Evolutionary conservation across 768 basidiomycete species (phyloP).

Genomic region (Mycena filopes): DNA sequence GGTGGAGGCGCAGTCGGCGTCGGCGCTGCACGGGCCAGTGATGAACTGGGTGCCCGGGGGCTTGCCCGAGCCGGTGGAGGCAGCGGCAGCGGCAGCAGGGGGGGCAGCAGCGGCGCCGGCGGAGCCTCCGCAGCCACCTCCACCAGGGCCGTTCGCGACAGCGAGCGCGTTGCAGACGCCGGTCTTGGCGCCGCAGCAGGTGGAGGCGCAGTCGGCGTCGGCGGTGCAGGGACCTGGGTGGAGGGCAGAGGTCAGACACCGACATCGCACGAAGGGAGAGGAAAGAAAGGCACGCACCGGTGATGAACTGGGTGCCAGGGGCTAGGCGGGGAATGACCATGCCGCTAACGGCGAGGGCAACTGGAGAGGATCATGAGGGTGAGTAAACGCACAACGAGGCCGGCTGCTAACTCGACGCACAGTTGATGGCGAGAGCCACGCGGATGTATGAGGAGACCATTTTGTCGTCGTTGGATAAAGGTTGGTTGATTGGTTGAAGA

Average conservation of each 20-base stretch:
- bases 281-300: neutral
- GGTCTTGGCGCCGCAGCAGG: conserved; percentile 1
- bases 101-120: neutral
- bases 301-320: conserved; percentile 24
- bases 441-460: conserved; percentile 21
- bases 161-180: neutral
- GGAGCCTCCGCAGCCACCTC: neutral
- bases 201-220: conserved; percentile 19
- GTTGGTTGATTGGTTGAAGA: conserved; percentile 5
- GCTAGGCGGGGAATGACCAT: neutral
- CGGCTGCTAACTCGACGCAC: neutral
- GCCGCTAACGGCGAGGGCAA: conserved; percentile 1
- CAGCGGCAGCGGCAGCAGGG: neutral
- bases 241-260: too few species aligned
- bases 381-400: too few species aligned
- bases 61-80: neutral
- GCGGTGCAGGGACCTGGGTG: neutral
- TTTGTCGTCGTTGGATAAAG: conserved; percentile 12
- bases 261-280: too few species aligned
- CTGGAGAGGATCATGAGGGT: neutral
- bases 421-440: conserved; percentile 12
- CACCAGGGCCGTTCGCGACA: conserved; percentile 5
- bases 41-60: conserved; percentile 22
- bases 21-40: conserved; percentile 12
- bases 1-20: conserved; percentile 15